Conservation (phyloP, 2,329 filamentous ascomycete species). For the Arthrobotrys sinensis region DNA sequence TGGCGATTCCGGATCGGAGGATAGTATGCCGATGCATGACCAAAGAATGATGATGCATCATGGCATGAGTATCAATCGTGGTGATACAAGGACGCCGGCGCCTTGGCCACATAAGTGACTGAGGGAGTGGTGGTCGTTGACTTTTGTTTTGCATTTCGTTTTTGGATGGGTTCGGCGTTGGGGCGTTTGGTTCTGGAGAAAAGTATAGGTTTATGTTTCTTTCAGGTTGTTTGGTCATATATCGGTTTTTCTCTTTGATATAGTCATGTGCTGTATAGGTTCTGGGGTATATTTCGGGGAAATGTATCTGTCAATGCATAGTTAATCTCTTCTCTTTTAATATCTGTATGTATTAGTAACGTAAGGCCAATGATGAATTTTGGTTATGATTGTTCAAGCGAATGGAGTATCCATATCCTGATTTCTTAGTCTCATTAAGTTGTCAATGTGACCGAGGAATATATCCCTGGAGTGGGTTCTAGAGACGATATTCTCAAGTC, state of each 20-base stretch:
- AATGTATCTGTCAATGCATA: neutral
- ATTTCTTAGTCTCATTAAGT: no score
- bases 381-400: neutral
- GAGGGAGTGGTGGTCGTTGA: conserved; percentile 1
- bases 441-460: no score
- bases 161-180: conserved; percentile 25
- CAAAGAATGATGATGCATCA: conserved; percentile 39
- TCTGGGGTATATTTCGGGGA: neutral
- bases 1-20: conserved; percentile 31
- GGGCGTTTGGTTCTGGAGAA: conserved; percentile 27
- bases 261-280: neutral
- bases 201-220: neutral
- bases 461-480: no score
- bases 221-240: neutral
- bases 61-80: conserved; percentile 21
- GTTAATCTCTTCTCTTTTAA: neutral
- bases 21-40: conserved; percentile 21
- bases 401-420: neutral
- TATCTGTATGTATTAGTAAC: neutral
- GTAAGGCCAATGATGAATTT: neutral
- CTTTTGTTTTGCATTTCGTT: conserved; percentile 19
- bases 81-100: conserved; percentile 28
- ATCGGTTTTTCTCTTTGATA: neutral
- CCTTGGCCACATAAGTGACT: conserved; percentile 29
- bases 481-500: no score